Evolutionary conservation across 176 grass and related monocot species (phyloP).

Genomic region (Carex kokanica): DNA sequence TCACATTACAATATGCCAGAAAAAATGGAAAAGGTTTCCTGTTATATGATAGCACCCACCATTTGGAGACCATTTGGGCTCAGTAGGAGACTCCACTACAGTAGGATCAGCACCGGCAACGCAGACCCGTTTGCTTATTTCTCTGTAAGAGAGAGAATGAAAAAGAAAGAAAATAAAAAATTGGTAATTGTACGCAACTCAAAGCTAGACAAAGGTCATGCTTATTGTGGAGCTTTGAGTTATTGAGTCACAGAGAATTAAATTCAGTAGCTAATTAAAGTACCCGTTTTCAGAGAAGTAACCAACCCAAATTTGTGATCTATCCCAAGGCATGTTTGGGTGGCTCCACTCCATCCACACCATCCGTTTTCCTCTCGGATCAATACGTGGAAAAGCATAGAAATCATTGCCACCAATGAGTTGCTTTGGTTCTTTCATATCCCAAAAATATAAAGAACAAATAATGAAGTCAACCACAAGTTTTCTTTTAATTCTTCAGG

Average conservation of each 20-base stretch:
- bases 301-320: constrained; percentile 92
- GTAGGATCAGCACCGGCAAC: constrained; percentile 68
- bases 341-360: constrained; percentile 94
- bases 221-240: background rate
- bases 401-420: constrained; percentile 76
- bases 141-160: constrained; percentile 43
- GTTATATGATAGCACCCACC: constrained; percentile 37
- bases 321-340: constrained; percentile 96
- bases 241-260: constrained; percentile 12
- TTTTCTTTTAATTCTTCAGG: background rate
- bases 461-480: constrained; percentile 26
- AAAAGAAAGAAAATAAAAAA: constrained; percentile 1
- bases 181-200: background rate
- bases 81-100: constrained; percentile 68
- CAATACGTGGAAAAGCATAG: constrained; percentile 93
- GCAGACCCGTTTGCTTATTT: constrained; percentile 60
- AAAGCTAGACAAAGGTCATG: no score
- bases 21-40: background rate
- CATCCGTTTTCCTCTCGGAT: constrained; percentile 60
- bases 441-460: constrained; percentile 17
- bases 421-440: constrained; percentile 73
- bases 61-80: constrained; percentile 95
- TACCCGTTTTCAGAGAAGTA: constrained; percentile 78
- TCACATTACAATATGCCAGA: background rate
- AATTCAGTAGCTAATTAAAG: constrained; percentile 19